These are phyloP conservation scores for Penicillium daleae DNA, from an alignment of 495 filamentous ascomycete genomes.

Conservation along the genomic window DNA sequence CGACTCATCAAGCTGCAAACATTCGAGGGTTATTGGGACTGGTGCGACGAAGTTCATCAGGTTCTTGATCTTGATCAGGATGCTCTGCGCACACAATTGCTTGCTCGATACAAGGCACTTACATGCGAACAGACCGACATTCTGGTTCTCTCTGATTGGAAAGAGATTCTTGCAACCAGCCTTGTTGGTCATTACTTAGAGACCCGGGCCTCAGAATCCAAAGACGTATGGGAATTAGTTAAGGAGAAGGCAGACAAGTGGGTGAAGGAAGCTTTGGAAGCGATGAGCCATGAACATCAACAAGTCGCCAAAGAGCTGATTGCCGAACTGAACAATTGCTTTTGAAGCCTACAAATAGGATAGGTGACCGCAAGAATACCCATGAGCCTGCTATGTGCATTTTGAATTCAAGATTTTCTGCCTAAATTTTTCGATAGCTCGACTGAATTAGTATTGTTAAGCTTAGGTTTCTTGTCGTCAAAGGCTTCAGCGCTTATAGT, in stretches of 20 bases:
- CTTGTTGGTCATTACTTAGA: neutral
- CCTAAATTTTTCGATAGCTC: neutral
- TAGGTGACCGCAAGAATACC: no score
- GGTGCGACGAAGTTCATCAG: slow-evolving; percentile 5
- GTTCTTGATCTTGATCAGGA: neutral
- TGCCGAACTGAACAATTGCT: neutral
- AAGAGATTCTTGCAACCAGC: neutral
- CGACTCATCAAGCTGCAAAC: slow-evolving; percentile 6
- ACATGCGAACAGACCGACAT: neutral
- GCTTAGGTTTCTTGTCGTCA: no score
- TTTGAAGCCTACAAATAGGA: neutral
- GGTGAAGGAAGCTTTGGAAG: neutral
- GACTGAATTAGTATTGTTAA: neutral
- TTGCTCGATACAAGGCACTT: neutral
- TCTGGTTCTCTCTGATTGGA: neutral
- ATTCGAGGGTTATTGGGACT: slow-evolving; percentile 12
- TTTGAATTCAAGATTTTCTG: neutral
- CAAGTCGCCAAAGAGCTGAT: neutral
- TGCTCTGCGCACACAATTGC: neutral
- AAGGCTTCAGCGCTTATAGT: no score
- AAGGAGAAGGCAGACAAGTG: neutral
- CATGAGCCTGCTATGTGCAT: neutral
- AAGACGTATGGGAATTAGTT: neutral
- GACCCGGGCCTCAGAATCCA: neutral
- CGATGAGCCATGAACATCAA: neutral